These are phyloP conservation scores for Eucalyptus brandiana DNA, from an alignment of 345 rosid species.

Conservation along the genomic window DNA sequence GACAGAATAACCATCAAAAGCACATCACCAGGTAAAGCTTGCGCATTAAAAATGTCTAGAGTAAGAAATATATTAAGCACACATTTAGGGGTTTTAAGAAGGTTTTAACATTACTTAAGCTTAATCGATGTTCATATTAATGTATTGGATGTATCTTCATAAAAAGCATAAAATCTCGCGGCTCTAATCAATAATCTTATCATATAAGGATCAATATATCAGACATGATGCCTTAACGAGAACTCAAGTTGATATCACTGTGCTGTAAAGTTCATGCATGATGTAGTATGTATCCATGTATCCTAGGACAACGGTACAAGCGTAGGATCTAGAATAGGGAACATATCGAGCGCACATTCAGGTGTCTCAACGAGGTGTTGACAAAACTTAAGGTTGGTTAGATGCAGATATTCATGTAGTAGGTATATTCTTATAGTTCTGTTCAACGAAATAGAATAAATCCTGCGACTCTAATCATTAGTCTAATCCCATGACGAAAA, in stretches of 20 bases:
- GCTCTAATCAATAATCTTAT: background rate
- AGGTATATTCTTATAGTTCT: background rate
- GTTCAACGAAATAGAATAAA: background rate
- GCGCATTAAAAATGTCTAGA: background rate
- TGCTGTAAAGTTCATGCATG: background rate
- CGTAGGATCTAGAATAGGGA: background rate
- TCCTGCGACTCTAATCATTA: background rate
- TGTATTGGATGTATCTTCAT: background rate
- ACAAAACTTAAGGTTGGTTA: background rate
- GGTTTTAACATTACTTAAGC: background rate
- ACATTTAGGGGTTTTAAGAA: background rate
- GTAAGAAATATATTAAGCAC: background rate
- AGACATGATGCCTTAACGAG: background rate
- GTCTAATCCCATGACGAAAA: background rate
- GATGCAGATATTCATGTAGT: background rate
- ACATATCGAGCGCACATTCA: background rate
- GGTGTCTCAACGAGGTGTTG: background rate
- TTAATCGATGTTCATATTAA: background rate
- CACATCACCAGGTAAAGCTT: background rate
- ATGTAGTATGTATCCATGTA: background rate
- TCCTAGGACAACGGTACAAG: background rate
- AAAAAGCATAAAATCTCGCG: background rate
- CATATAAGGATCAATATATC: background rate
- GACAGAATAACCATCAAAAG: background rate
- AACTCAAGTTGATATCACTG: background rate